These are phyloP conservation scores for Camelina sativa DNA, from an alignment of 345 rosid genomes.

Conservation along the genomic window DNA sequence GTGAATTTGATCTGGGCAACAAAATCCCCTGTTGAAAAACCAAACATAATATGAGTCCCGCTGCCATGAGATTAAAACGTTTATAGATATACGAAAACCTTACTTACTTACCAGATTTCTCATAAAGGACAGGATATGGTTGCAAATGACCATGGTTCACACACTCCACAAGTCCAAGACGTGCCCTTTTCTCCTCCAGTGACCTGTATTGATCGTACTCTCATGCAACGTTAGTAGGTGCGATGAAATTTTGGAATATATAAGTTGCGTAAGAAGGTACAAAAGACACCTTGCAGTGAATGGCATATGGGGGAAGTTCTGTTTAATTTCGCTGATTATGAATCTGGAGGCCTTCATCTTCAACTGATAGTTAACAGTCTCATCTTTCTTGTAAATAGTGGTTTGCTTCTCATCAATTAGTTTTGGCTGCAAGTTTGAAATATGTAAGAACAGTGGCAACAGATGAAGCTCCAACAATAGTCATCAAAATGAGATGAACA, in stretches of 20 bases:
- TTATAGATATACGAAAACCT: neutral
- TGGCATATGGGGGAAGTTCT: conserved; percentile 83
- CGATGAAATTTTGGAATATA: neutral
- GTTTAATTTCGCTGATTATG: conserved; percentile 88
- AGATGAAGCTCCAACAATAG: neutral
- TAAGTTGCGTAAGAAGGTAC: neutral
- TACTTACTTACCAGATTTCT: conserved; percentile 74
- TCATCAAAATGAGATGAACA: conserved; percentile 5
- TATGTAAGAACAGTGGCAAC: conserved; percentile 20
- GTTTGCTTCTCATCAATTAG: conserved; percentile 96
- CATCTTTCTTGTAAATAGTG: conserved; percentile 90
- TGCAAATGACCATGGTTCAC: conserved; percentile 95
- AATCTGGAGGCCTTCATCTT: conserved; percentile 99
- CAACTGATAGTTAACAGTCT: conserved; percentile 79
- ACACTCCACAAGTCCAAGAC: conserved; percentile 93
- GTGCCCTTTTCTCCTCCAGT: conserved; percentile 95
- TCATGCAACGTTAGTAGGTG: neutral
- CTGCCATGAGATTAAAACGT: neutral
- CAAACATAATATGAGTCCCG: neutral
- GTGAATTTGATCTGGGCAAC: conserved; percentile 96
- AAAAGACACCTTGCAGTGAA: conserved; percentile 78
- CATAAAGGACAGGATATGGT: conserved; percentile 95
- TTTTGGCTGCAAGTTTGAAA: conserved; percentile 70
- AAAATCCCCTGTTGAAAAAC: conserved; percentile 58
- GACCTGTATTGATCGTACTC: conserved; percentile 53